Base-by-base conservation (phyloP, 768 basidiomycete species). In the Suillus discolor region DNA sequence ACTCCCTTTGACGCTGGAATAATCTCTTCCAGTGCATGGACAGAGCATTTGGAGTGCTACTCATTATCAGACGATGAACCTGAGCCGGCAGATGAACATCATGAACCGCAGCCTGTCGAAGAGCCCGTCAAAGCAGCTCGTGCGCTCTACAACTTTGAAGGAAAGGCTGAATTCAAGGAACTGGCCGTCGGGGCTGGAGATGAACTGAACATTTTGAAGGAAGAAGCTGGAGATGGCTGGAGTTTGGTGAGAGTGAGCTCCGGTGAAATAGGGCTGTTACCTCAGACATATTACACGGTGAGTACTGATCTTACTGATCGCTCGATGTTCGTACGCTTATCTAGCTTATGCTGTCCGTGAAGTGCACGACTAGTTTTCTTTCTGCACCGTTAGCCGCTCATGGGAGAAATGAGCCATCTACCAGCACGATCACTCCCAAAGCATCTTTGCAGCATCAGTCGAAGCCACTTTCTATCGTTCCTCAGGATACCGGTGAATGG, bases 21-120 rank as follows among this genome's bases (percentile, higher is more conserved):
- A 74, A 92, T 93, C 77, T 83, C 89, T 13, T 93, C 92, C 1
- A 76, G 83, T 7, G 92, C 90, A 13, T 94, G 91, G 92, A 89
- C 90, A 28, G 89, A 86, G 65, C 83, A 86, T 69, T 78, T 85
- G 16, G 84, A 84, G 66, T 73, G 72, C 25, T 78, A 70, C 23
- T 80, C 78, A 25, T 78, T 85, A 25, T 89, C 87, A 0, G 86
- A 89, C 67, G 78, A 81, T 42, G 87, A 89, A 39, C 84, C 79
- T 44, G 78, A 74, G 31, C 64, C 74, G 11, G 75, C 79, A 23
- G 72, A 71, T 1, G 77, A 23, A 25, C 47, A 25, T 49, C 47
- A 49, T 13, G 47, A 77, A 20, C 75, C 76, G 34, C 73, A 76
- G 53, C 59, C 25, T 18, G 20, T 41, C 11, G 59, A 60, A 20